Base-by-base conservation (phyloP, 306 rosid species). In the Spatholobus suberectus region DNA sequence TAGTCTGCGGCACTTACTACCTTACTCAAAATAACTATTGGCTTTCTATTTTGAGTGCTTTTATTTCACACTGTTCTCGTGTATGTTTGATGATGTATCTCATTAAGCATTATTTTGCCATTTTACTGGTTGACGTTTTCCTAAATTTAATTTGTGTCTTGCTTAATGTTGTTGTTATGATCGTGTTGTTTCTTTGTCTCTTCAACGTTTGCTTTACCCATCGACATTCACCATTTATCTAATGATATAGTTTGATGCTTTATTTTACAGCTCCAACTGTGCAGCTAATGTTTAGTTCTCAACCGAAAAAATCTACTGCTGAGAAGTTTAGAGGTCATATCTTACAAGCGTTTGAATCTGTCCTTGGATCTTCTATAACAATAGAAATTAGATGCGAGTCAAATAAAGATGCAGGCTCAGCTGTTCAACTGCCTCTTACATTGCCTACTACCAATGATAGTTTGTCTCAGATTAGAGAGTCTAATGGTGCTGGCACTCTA, bases 251-350 rank as follows among this genome's bases (percentile, higher is more conserved):
- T 72, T 38, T 57, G 58, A 59, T 84, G 2, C 66, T 75, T 78
- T 75, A 47, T 82, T 68, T 47, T 89, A 79, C 93, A 96, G 98
- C 99, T 85, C 95, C 99, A 59, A 94, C 97, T 24, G 99, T 83
- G 86, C 97, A 91, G 90, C 85, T 96, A 85, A 77, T 89, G 83
- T 90, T 93, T 74, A 89, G 88, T 81, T 92, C 99, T 52, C 94
- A 91, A 75, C 86, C 72, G 81, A 85, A 95, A 27, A 94, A 96
- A 89, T 90, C 96, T 37, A 92, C 91, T 5, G 96, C 98, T 4
- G 98, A 96, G 90, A 91, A 88, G 88, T 90, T 89, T 75, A 86
- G 93, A 75, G 89, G 87, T 54, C 94, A 89, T 29, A 89, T 96
- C 78, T 90, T 91, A 67, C 95, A 88, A 49, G 98, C 98, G 55